Evolutionary conservation across 768 basidiomycete genomes (phyloP).

Genomic region (Suillus paluster): DNA sequence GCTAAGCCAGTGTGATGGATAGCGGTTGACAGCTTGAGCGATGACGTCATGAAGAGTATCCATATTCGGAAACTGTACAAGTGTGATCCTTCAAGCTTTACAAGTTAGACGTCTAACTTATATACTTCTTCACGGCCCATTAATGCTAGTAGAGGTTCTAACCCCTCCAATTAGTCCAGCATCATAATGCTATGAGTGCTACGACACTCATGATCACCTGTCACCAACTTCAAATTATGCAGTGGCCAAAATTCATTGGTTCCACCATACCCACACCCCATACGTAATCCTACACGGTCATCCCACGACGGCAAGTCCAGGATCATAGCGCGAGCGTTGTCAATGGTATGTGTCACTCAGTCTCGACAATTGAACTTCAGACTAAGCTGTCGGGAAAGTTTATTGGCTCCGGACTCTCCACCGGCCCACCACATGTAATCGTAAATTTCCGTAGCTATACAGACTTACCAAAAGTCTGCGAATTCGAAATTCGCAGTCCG

Average conservation of each 20-base stretch:
- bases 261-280: not conserved
- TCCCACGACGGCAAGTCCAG: not conserved
- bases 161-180: not conserved
- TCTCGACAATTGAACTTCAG: too few species aligned
- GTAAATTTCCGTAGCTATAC: too few species aligned
- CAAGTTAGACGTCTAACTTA: not conserved
- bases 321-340: not conserved
- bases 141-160: not conserved
- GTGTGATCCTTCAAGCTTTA: not conserved
- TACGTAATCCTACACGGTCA: not conserved
- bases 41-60: slow-evolving; percentile 1
- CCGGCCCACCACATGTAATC: too few species aligned
- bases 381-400: too few species aligned
- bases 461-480: too few species aligned
- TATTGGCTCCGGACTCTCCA: too few species aligned
- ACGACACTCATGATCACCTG: not conserved
- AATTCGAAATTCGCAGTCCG: too few species aligned
- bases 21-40: not conserved
- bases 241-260: not conserved
- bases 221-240: not conserved
- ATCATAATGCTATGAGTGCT: not conserved
- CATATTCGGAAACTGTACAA: not conserved
- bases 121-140: not conserved
- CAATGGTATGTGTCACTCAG: not conserved
- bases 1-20: slow-evolving; percentile 21